A percentile compares a stretch with the other conserved stretches of the same genome.
phyloP scores from a whole-genome alignment of 331 rosid genomes.

The Acacia pycnantha region DNA sequence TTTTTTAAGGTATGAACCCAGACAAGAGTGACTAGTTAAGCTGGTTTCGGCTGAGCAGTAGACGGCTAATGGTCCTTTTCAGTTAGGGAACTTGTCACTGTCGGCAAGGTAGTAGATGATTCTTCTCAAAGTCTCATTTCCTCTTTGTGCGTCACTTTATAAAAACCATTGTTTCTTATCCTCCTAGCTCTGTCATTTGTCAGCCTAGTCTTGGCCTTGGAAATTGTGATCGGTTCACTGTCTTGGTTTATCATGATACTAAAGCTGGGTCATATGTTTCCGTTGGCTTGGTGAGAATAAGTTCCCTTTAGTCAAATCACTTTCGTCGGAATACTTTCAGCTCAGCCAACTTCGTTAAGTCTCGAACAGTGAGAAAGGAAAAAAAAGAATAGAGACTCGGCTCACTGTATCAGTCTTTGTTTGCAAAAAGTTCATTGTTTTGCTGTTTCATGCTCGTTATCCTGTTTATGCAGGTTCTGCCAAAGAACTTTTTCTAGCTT shows the following conservation, averaged over 20 bases:
- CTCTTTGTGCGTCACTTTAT: conserved; percentile 27
- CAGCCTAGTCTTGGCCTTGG: conserved; percentile 17
- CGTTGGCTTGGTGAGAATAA: conserved; percentile 14
- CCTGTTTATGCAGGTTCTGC: conserved; percentile 13
- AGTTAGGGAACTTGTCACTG: conserved; percentile 54
- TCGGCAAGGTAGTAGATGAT: conserved; percentile 53
- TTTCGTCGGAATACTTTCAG: conserved; percentile 15
- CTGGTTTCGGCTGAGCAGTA: conserved; percentile 17
- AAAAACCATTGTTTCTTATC: conserved; percentile 41
- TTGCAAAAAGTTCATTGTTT: conserved; percentile 7
- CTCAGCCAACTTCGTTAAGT: neutral
- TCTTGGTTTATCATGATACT: neutral
- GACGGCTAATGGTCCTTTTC: conserved; percentile 62
- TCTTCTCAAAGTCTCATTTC: conserved; percentile 31
- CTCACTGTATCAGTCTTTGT: conserved; percentile 22
- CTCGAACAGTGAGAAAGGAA: neutral
- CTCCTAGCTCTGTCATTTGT: conserved; percentile 37
- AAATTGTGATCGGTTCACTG: neutral
- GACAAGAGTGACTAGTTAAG: conserved; percentile 18
- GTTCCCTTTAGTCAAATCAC: conserved; percentile 19
- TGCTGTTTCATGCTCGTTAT: neutral
- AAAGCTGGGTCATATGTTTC: neutral
- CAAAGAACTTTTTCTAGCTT: conserved; percentile 3
- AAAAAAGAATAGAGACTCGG: neutral
- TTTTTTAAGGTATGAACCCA: neutral